Percentiles rank a stretch among this genome's conserved stretches.
These are phyloP conservation scores for Penicillium turbatum DNA, from an alignment of 495 filamentous ascomycete genomes.

Conservation along the genomic window DNA sequence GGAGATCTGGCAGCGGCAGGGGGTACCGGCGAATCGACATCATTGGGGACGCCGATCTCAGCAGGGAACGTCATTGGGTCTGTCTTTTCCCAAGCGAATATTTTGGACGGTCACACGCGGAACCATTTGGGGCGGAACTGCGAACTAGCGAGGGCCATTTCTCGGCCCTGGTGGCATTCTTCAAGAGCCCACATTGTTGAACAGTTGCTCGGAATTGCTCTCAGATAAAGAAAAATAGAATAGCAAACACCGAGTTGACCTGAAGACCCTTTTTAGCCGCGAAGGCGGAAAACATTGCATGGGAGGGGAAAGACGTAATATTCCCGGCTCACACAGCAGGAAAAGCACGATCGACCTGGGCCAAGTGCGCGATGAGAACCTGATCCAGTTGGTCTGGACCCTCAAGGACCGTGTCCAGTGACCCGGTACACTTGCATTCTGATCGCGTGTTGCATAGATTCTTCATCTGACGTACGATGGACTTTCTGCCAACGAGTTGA, in stretches of 20 bases:
- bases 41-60: constrained; percentile 24
- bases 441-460: constrained; percentile 3
- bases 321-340: constrained; percentile 1
- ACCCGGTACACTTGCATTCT: constrained; percentile 1
- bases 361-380: background rate
- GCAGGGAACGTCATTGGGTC: constrained; percentile 14
- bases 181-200: background rate
- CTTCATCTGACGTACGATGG: constrained; percentile 5
- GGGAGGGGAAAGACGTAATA: background rate
- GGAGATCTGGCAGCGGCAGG: constrained; percentile 16
- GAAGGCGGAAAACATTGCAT: background rate
- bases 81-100: background rate
- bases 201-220: background rate
- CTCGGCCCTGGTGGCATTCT: background rate
- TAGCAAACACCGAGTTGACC: background rate
- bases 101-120: background rate
- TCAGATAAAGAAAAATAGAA: background rate
- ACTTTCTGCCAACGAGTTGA: background rate
- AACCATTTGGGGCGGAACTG: background rate
- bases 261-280: constrained; percentile 1
- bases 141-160: background rate
- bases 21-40: constrained; percentile 18
- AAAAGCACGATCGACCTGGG: constrained; percentile 1
- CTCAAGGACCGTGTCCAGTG: constrained; percentile 14
- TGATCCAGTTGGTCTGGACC: constrained; percentile 22